phyloP scores from a whole-genome alignment of 345 rosid species.

The Murraya koenigii region DNA sequence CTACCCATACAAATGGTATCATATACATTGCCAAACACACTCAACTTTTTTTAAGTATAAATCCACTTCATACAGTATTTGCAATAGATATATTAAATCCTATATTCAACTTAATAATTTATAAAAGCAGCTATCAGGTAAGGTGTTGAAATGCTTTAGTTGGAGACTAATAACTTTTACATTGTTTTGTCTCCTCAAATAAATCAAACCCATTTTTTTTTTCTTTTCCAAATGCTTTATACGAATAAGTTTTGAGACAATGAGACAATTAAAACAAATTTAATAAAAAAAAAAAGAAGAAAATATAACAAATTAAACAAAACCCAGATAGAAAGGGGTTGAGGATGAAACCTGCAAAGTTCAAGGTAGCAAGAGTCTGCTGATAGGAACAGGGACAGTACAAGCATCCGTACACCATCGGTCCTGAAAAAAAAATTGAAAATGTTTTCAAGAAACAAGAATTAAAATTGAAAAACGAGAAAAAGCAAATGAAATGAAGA shows the following conservation, averaged over 20 bases:
- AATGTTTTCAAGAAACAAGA: not conserved
- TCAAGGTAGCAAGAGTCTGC: slow-evolving; percentile 73
- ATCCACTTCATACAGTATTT: not conserved
- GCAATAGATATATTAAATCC: not conserved
- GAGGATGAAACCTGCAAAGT: slow-evolving; percentile 58
- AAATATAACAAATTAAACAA: not conserved
- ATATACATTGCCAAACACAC: not conserved
- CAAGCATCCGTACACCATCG: slow-evolving; percentile 96
- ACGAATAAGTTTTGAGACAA: not conserved
- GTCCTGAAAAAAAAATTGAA: slow-evolving; percentile 49
- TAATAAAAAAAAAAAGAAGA: not conserved
- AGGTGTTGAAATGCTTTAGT: not conserved
- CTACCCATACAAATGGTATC: not conserved
- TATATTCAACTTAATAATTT: not conserved
- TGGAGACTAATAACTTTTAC: not conserved
- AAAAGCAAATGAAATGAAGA: not conserved
- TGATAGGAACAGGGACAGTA: slow-evolving; percentile 79
- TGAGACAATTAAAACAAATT: not conserved
- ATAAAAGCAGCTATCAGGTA: not conserved
- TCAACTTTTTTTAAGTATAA: not conserved
- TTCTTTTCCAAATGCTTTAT: not conserved
- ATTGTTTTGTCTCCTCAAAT: not conserved
- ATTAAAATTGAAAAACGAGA: not conserved
- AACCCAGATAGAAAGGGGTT: not conserved
- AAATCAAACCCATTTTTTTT: not conserved